Conservation (phyloP, 2,329 filamentous ascomycete species). For the Aspergillus vadensis region DNA sequence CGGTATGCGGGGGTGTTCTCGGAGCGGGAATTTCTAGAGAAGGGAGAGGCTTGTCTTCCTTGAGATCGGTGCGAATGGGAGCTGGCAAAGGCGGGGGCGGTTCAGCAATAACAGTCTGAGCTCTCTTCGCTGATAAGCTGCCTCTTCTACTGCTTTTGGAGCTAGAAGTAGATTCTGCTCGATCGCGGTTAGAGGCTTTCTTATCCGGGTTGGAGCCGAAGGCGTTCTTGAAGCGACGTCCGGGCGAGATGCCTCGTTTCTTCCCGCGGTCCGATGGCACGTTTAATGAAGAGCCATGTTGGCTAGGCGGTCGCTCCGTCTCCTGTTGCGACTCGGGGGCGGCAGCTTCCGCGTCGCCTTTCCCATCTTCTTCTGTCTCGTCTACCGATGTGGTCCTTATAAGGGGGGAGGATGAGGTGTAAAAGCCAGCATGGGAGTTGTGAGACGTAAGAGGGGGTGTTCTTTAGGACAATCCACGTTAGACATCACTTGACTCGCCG, state of each 20-base stretch:
- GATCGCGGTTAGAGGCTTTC: constrained; percentile 53
- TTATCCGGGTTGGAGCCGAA: constrained; percentile 59
- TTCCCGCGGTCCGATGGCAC: constrained; percentile 42
- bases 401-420: constrained; percentile 69
- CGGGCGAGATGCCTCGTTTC: constrained; percentile 68
- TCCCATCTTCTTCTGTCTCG: constrained; percentile 37
- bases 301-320: constrained; percentile 37
- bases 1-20: constrained; percentile 36
- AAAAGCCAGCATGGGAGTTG: constrained; percentile 67
- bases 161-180: constrained; percentile 47
- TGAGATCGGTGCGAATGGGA: constrained; percentile 36
- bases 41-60: constrained; percentile 26
- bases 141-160: constrained; percentile 42
- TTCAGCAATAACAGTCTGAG: constrained; percentile 29
- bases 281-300: constrained; percentile 32
- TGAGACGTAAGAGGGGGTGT: constrained; percentile 57
- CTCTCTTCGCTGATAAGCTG: constrained; percentile 38
- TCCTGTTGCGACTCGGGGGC: constrained; percentile 46
- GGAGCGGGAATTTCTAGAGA: constrained; percentile 29
- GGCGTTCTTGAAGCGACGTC: constrained; percentile 70
- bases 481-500: constrained; percentile 30
- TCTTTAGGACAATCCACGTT: constrained; percentile 24
- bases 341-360: constrained; percentile 30
- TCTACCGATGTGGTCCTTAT: constrained; percentile 59
- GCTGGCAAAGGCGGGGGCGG: constrained; percentile 37